These are phyloP conservation scores for Corymbia calophylla DNA, from an alignment of 441 rosid species.

Conservation along the genomic window DNA sequence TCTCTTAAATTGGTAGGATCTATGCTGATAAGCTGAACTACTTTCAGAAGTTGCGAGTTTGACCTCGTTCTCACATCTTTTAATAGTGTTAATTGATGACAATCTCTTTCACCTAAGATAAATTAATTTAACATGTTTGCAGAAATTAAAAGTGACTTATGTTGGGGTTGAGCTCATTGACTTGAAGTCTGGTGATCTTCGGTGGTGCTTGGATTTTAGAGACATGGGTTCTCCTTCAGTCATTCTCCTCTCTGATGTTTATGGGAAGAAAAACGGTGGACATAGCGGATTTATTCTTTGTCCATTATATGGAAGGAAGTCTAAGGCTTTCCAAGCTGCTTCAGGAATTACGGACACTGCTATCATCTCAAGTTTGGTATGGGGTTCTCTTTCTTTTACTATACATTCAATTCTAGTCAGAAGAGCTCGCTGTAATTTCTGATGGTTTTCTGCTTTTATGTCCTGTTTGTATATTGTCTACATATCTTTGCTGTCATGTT, in stretches of 20 bases:
- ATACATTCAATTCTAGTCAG: not conserved
- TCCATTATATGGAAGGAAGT: constrained; percentile 93
- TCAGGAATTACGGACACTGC: constrained; percentile 89
- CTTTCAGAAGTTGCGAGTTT: not conserved
- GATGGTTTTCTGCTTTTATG: not conserved
- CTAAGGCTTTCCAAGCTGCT: constrained; percentile 98
- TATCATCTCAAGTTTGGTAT: constrained; percentile 79
- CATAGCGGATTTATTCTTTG: constrained; percentile 82
- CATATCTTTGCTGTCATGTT: not conserved
- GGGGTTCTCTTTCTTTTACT: constrained; percentile 7
- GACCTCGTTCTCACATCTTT: not conserved
- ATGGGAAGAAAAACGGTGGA: constrained; percentile 59
- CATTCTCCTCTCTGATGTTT: constrained; percentile 67
- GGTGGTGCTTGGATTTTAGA: constrained; percentile 99
- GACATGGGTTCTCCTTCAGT: constrained; percentile 94
- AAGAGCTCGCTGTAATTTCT: not conserved
- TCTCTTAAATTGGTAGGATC: not conserved
- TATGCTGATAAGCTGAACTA: not conserved
- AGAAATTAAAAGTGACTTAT: constrained; percentile 90
- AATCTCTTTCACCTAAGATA: not conserved
- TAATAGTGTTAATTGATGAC: not conserved
- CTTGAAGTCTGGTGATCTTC: constrained; percentile 67
- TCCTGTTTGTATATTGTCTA: not conserved
- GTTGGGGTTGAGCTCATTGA: constrained; percentile 85
- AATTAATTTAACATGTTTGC: constrained; percentile 7